Evolutionary conservation across 2,329 filamentous ascomycete genomes (phyloP).

Genomic region (Xylaria sp.): DNA sequence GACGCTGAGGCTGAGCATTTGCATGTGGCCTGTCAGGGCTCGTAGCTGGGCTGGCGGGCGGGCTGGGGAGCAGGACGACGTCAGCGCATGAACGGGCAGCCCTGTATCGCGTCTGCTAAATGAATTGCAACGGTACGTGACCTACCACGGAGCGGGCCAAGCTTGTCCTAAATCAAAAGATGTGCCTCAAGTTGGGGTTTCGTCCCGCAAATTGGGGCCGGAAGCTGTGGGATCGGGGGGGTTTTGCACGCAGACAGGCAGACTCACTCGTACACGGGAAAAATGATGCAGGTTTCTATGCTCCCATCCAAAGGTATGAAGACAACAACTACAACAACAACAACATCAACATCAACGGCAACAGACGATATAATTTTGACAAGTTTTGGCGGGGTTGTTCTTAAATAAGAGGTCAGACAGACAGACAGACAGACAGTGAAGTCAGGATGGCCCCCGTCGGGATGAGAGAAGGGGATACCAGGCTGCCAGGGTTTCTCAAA

Average conservation of each 20-base stretch:
- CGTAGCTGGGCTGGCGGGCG: conserved; percentile 38
- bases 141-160: conserved; percentile 27
- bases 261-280: too few species aligned
- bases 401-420: background rate
- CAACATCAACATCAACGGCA: background rate
- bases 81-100: conserved; percentile 49
- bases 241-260: too few species aligned
- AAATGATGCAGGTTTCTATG: too few species aligned
- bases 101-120: conserved; percentile 21
- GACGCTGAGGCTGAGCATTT: conserved; percentile 37
- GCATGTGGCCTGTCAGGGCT: conserved; percentile 43
- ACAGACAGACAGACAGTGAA: too few species aligned
- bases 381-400: too few species aligned
- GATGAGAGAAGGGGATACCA: background rate
- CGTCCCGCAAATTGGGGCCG: background rate
- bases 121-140: conserved; percentile 19
- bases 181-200: conserved; percentile 12
- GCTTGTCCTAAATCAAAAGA: conserved; percentile 19
- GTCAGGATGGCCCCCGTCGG: too few species aligned
- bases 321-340: background rate
- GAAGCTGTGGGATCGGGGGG: background rate
- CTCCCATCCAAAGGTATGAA: background rate
- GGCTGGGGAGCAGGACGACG: conserved; percentile 44
- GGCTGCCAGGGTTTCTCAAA: background rate
- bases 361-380: background rate